Conservation (phyloP, 2,329 filamentous ascomycete genomes). For the Colletotrichum plurivorum region DNA sequence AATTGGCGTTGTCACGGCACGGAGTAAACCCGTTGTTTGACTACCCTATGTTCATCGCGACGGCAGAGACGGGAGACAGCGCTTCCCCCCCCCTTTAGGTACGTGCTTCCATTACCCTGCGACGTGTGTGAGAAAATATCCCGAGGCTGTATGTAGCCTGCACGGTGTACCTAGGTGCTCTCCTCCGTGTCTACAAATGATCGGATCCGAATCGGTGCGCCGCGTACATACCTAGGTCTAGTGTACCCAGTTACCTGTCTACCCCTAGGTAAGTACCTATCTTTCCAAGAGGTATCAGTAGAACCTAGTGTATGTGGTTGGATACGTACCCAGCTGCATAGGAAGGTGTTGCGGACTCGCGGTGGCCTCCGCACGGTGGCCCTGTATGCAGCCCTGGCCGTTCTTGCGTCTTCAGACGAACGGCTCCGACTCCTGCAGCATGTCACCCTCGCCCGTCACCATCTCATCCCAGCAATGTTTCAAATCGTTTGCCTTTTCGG, state of each 20-base stretch:
- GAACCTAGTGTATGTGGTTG: no score
- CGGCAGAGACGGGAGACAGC: no score
- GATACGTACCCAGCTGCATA: background rate
- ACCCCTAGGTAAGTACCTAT: background rate
- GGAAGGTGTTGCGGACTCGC: no score
- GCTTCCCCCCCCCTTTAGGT: no score
- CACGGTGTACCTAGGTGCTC: background rate
- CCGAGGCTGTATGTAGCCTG: no score
- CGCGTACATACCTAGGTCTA: background rate
- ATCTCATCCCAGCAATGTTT: conserved; percentile 21
- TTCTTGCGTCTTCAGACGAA: conserved; percentile 24
- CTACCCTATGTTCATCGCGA: background rate
- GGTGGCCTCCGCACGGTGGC: conserved; percentile 6
- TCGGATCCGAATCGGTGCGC: conserved; percentile 27
- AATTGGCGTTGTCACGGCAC: background rate
- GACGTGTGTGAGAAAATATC: no score
- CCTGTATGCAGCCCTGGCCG: conserved; percentile 9
- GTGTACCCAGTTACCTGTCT: background rate
- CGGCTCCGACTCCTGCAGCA: conserved; percentile 11
- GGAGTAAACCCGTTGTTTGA: background rate
- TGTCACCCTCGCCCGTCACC: background rate
- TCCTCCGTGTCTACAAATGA: conserved; percentile 7
- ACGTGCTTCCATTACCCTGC: no score
- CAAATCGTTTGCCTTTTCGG: conserved; percentile 7
- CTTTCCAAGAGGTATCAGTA: no score